Conservation (phyloP, 1,284 basidiomycete genomes). For the Schizophyllum amplum region DNA sequence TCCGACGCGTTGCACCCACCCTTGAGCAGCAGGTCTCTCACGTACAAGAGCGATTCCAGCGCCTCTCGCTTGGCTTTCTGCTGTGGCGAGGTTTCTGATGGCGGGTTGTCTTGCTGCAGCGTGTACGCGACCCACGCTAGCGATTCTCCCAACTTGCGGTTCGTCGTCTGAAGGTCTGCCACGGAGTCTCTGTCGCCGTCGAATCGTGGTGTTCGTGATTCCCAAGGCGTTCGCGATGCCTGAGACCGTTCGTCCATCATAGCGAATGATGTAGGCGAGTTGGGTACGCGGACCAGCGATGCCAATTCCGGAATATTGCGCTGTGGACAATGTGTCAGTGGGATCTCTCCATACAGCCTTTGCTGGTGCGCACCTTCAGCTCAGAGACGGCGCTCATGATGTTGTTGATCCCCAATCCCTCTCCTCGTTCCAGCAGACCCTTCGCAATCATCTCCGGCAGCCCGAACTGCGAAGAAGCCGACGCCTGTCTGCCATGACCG, state of each 20-base stretch:
- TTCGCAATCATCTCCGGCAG: conserved; percentile 66
- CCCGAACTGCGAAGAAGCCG: conserved; percentile 37
- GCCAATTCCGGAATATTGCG: conserved; percentile 77
- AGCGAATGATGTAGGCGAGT: conserved; percentile 45
- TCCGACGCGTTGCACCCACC: conserved; percentile 31
- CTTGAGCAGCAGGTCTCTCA: conserved; percentile 56
- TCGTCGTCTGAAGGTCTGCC: conserved; percentile 38
- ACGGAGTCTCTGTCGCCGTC: conserved; percentile 29
- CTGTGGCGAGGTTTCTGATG: conserved; percentile 27
- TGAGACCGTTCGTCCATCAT: conserved; percentile 50
- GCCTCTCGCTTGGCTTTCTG: conserved; percentile 54
- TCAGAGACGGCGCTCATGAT: conserved; percentile 71
- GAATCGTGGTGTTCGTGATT: conserved; percentile 40
- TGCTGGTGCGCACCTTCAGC: conserved; percentile 41
- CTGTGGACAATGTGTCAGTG: conserved; percentile 29
- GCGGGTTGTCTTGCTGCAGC: conserved; percentile 49
- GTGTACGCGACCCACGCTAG: conserved; percentile 65
- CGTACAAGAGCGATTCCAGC: conserved; percentile 63
- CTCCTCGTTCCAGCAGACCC: conserved; percentile 65
- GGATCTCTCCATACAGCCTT: background rate
- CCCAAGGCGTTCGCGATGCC: conserved; percentile 56
- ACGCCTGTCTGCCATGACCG: conserved; percentile 32
- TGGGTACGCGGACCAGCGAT: conserved; percentile 53
- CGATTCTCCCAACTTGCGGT: conserved; percentile 57
- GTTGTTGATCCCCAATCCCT: conserved; percentile 74